These are phyloP conservation scores for Prunus mume DNA, from an alignment of 306 rosid genomes.

Conservation along the genomic window DNA sequence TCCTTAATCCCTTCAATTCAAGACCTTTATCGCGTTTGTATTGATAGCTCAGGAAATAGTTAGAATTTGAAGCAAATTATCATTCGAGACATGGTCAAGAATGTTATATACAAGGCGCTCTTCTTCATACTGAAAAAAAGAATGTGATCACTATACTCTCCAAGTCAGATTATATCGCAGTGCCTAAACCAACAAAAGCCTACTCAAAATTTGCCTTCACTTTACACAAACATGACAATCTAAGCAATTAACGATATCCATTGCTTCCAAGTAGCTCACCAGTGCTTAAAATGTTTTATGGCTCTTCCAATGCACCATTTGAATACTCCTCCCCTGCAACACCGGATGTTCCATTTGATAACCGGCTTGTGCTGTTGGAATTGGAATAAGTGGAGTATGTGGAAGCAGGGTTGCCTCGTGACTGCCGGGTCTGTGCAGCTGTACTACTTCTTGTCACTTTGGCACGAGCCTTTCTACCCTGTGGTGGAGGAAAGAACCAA, in stretches of 20 bases:
- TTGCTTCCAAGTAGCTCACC: background rate
- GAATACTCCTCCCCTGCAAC: slow-evolving; percentile 71
- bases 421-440: slow-evolving; percentile 64
- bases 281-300: slow-evolving; percentile 31
- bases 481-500: slow-evolving; percentile 23
- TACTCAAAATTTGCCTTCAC: background rate
- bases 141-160: background rate
- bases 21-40: background rate
- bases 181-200: slow-evolving; percentile 2
- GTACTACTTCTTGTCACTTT: slow-evolving; percentile 93
- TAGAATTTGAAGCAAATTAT: background rate
- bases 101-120: background rate
- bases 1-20: background rate
- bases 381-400: slow-evolving; percentile 57
- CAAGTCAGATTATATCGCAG: background rate
- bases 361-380: slow-evolving; percentile 49
- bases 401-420: slow-evolving; percentile 67
- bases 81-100: background rate
- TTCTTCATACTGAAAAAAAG: background rate
- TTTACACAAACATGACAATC: background rate
- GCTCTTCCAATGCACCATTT: slow-evolving; percentile 60
- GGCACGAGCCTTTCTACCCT: slow-evolving; percentile 97
- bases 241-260: background rate
- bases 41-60: background rate
- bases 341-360: slow-evolving; percentile 69